Base-by-base conservation (phyloP, 495 filamentous ascomycete genomes). In the Terfezia boudieri region DNA sequence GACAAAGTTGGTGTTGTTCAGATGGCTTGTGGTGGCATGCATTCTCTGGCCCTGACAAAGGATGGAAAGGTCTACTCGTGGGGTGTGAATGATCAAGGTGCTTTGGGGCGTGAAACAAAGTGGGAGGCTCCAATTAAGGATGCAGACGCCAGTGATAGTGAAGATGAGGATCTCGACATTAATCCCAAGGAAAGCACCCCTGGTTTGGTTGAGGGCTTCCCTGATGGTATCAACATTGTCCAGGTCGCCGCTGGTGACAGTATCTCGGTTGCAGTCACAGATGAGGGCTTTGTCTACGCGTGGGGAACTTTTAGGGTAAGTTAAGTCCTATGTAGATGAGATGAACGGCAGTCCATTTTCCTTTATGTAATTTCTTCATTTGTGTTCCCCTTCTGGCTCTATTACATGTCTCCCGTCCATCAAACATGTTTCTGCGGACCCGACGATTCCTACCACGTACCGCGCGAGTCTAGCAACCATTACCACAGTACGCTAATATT, bases 241-340 rank as follows among this genome's bases (percentile, higher is more conserved):
- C 70, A 76, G 55, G 69, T 85, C 50, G 71, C 70, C 23, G 81
- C 80, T 53, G 72, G 74, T 43, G 80, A 84, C 59, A 80, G 74
- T 49, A 70, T 74, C 38, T 76, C 76, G 0, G 78, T 83, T 63
- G 74, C 74, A 10, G 67, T 85, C 22, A 83, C 81, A 4, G 71
- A 75, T 32, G 71, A 74, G 36, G 81, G 81, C 9, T 66, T 65
- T 35, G 79, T 85, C 16, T 83, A 77, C 58, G 81, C 80, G 11
- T 85, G 81, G 81, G 81, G 81, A 49, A 79, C 77, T 35, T 84
- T 85, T 65, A 63, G 76, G 60, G 78, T 80, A 70, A 62, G 73
- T 64, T 51, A 20, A 46, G 41, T 32, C 26, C 26, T 32, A 32
- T 32, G 7, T 32, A 32, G 26, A 32, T 32, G 26, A 32, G 26